Conservation (phyloP, 1,284 basidiomycete species). For the Rhizoctonia solani region DNA sequence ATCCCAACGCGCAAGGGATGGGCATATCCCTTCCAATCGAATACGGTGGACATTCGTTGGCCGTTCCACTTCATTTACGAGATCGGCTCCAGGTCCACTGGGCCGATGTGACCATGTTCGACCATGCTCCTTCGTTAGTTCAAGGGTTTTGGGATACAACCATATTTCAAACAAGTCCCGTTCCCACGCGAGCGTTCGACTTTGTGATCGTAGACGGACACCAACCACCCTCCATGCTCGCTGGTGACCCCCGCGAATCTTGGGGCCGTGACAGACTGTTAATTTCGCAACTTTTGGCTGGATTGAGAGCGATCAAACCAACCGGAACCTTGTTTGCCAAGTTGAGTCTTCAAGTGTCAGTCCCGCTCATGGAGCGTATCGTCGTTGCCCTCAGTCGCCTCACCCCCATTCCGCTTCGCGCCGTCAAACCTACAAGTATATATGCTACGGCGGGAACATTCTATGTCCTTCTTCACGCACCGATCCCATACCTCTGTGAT, state of each 20-base stretch:
- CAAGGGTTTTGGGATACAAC: constrained; percentile 24
- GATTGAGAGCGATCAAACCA: constrained; percentile 41
- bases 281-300: constrained; percentile 47
- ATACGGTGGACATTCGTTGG: constrained; percentile 31
- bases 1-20: constrained; percentile 12
- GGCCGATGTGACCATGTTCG: constrained; percentile 31
- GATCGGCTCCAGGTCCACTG: constrained; percentile 27
- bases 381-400: constrained; percentile 43
- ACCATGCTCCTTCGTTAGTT: constrained; percentile 15
- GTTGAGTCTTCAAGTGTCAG: constrained; percentile 45
- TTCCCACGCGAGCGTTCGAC: constrained; percentile 40
- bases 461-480: constrained; percentile 38
- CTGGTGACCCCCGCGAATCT: constrained; percentile 8
- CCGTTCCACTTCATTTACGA: constrained; percentile 11
- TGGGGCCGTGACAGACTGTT: constrained; percentile 43
- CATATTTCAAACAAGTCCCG: constrained; percentile 20
- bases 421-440: constrained; percentile 45
- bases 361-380: constrained; percentile 44
- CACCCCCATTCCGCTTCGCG: constrained; percentile 2
- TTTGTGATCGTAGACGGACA: constrained; percentile 48
- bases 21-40: constrained; percentile 34
- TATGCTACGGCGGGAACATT: constrained; percentile 45
- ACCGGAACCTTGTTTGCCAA: constrained; percentile 47
- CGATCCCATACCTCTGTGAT: background rate
- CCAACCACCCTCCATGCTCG: constrained; percentile 39